Base-by-base conservation (phyloP, 2,329 filamentous ascomycete species). In the Neonectria punicea region DNA sequence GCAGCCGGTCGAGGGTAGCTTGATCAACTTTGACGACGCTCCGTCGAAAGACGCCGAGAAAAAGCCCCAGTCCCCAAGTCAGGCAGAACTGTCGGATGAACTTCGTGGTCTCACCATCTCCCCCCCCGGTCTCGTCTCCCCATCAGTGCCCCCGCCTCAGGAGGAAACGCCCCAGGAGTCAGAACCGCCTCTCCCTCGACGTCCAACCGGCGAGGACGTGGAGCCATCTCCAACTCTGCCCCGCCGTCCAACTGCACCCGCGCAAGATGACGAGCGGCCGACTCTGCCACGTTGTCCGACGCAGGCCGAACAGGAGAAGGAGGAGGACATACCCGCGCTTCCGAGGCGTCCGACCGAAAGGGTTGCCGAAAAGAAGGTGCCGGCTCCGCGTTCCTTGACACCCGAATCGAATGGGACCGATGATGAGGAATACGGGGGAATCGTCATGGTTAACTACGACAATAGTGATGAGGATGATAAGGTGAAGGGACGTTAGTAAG, bases 401-500 rank as follows among this genome's bases (percentile, higher is more conserved):
- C 74, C 73, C 3, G 70, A 70, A 4, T 70, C 74, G 5, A 73
- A 75, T 58, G 58, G 63, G 16, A 67, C 69, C 1, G 79, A 80
- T 8, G 77, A 81, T 10, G 80, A 78, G 16, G 78, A 78, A 36
- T 79, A 78, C 51, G 68, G 68, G 2, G 74, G 72, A 5, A 83
- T 82, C 36, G 71, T 65, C 25, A 80, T 83, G 81, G 73, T 79
- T 22, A 74, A 78, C 46, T 75, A 82, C 41, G 79, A 79, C 13
- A 75, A 36, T 25, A 53, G 71, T 10, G 77, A 79, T 41, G 60
- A 56, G 5, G 75, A 71, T 20, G 61, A 54, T 18, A 39, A 16
- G 9, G 9, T 9, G 1, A 28, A 58, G 18, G 18, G 22, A 9
- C 54, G 13, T 22, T n/a, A 46, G 18, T 53, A 44, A 22, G 25